Conservation (phyloP, 306 rosid species). For the Vigna trinervia region DNA sequence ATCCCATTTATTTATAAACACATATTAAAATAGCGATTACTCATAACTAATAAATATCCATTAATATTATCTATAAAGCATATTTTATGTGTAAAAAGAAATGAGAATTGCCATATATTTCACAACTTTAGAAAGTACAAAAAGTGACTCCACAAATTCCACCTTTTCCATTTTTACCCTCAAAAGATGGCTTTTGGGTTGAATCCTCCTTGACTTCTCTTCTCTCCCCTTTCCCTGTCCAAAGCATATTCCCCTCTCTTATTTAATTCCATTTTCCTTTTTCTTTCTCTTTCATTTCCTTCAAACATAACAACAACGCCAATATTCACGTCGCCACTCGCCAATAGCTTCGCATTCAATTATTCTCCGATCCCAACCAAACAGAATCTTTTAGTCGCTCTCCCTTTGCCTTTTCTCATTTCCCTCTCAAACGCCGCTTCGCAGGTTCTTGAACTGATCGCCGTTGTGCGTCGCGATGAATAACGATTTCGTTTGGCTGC, state of each 20-base stretch:
- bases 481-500: slow-evolving; percentile 74
- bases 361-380: slow-evolving; percentile 45
- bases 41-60: no score
- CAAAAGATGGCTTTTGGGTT: slow-evolving; percentile 20
- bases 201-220: slow-evolving; percentile 46
- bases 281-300: not conserved
- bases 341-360: slow-evolving; percentile 29
- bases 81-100: no score
- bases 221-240: slow-evolving; percentile 35
- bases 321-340: not conserved
- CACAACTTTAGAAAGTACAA: not conserved
- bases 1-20: no score
- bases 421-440: not conserved
- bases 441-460: not conserved
- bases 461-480: slow-evolving; percentile 49
- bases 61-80: no score
- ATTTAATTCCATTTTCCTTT: not conserved
- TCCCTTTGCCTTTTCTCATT: not conserved
- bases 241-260: slow-evolving; percentile 59
- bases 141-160: not conserved
- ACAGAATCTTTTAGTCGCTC: not conserved
- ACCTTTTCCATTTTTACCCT: slow-evolving; percentile 46
- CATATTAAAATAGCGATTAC: no score
- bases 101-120: no score
- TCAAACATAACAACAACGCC: not conserved